Evolutionary conservation across 129 eudicot genomes (phyloP), one percentile per base, ranked within the genome.

Genomic region (Dittrichia graveolens): DNA sequence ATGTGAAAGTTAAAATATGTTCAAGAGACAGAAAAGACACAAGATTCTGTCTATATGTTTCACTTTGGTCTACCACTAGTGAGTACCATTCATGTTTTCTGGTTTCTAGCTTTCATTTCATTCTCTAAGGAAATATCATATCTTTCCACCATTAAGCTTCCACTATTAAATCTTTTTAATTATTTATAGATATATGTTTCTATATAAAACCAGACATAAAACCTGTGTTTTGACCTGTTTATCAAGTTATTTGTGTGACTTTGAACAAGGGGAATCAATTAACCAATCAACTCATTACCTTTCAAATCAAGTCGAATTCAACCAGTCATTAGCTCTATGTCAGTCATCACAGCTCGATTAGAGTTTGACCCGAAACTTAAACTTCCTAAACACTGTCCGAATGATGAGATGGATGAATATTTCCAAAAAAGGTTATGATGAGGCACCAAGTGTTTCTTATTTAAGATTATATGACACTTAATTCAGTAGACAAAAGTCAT

Each of bases 21-120:
- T 45, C 48, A 78, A 53, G 67, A 71, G 82, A 62, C 77, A 78
- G 82, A 78, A 62, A 78, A 62, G 82, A 78, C 82, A 71, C 72
- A 78, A 78, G 82, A 78, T 78, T 78, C 72, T 54, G 77, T 71
- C 59, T 54, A 43, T 6, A 44, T 78, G 71, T 78, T 63, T 78
- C 67, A 78, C 76, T 69, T 69, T 69, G 82, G 77, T 64, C 82
- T 78, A 71, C 82, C 66, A 66, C 77, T 71, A 63, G 18, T 67
- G 72, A 78, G 82, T 78, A 77, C 67, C 77, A 71, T 62, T 45
- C 19, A 43, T 78, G 73, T 78, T 78, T 71, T 78, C 72, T 52
- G 72, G 82, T 78, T 61, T 71, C 67, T 62, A 71, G 14, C 72
- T 78, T 70, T 78, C 15, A 52, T 78, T 62, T 71, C 77, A 70